Evolutionary conservation across 176 grass and related monocot species (phyloP), one percentile per base, ranked within the genome.

Genomic region (Secale cereale): DNA sequence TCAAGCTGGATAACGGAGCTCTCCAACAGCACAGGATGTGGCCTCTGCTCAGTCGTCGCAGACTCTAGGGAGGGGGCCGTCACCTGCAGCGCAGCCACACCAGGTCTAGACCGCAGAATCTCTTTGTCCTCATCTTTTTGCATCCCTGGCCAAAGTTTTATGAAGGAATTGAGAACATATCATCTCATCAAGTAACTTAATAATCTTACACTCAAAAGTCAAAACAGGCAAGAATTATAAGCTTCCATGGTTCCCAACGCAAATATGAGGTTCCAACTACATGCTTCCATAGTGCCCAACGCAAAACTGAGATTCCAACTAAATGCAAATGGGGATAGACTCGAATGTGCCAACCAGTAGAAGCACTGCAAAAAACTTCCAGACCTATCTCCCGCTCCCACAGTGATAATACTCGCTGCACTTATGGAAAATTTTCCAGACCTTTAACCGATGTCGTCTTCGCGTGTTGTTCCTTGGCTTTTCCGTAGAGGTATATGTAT

Each of bases 401-500:
- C 3, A 26, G 1, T 19, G 48, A 52, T 61, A 25, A 61, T 61
- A 61, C 59, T 61, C 23, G 8, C 23, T 25, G n/a, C 59, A 25
- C 20, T n/a, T n/a, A n/a, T n/a, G n/a, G n/a, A n/a, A n/a, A n/a
- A n/a, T n/a, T n/a, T n/a, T n/a, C n/a, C n/a, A 68, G 7, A 68
- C 8, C 37, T 43, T n/a, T 41, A 28, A n/a, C 39, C 1, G 70
- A 73, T 73, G 70, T 5, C n/a, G 30, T 57, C 28, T 17, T 37
- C 30, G 48, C 0, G 7, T 33, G 41, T 81, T 32, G 6, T 81
- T 81, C 79, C 2, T 81, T 81, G 64, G 65, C 79, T 22, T 70
- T 81, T 27, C 65, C 80, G 59, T 59, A 57, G 15, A 82, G 79
- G 31, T 33, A 81, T 69, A 69, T 56, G 16, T 81, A 81, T 14